phyloP scores from a whole-genome alignment of 2,329 filamentous ascomycete genomes.

The Tolypocladium tundrense region DNA sequence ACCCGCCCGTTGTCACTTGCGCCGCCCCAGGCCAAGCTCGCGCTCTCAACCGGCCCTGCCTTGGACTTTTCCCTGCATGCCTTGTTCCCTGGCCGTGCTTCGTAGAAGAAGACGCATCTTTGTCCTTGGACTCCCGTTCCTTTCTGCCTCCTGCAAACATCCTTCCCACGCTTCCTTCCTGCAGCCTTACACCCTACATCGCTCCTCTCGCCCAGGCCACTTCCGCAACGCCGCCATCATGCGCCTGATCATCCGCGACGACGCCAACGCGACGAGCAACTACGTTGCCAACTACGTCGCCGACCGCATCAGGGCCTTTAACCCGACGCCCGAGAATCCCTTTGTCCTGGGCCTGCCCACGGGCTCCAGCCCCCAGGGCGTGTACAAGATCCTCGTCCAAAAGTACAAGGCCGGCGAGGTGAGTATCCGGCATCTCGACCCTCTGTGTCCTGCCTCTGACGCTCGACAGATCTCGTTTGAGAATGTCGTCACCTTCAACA shows the following conservation, averaged over 20 bases:
- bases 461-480: slow-evolving; percentile 60
- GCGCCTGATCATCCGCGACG: slow-evolving; percentile 76
- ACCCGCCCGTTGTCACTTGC: background rate
- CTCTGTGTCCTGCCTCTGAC: background rate
- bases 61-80: background rate
- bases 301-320: slow-evolving; percentile 69
- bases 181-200: background rate
- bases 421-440: slow-evolving; percentile 13
- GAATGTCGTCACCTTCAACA: slow-evolving; percentile 87
- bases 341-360: slow-evolving; percentile 80
- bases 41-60: background rate
- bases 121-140: background rate
- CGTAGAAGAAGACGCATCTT: background rate
- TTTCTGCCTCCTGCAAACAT: background rate
- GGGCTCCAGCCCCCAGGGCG: slow-evolving; percentile 66
- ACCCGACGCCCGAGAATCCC: slow-evolving; percentile 59
- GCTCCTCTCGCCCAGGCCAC: slow-evolving; percentile 8
- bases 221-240: slow-evolving; percentile 33
- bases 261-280: slow-evolving; percentile 55
- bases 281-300: slow-evolving; percentile 79
- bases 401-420: slow-evolving; percentile 57
- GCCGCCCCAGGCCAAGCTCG: background rate
- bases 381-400: slow-evolving; percentile 67
- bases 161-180: background rate
- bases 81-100: background rate